Conservation (phyloP, 164 flowering plant genomes). For the Liquidambar formosana region DNA sequence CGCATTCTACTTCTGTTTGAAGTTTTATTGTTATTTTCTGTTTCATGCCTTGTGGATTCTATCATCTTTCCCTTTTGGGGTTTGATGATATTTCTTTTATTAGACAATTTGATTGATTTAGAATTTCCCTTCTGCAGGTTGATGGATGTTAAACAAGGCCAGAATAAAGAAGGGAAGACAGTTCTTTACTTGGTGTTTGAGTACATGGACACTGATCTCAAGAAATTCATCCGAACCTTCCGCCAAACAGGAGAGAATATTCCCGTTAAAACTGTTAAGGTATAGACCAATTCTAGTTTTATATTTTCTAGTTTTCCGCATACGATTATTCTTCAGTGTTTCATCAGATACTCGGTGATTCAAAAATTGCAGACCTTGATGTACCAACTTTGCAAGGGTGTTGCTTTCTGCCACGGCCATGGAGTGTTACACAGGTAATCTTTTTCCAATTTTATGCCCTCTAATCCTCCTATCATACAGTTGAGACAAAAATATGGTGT, state of each 20-base stretch:
- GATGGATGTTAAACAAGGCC: constrained; percentile 91
- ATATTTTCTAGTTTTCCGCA: neutral
- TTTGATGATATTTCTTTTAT: neutral
- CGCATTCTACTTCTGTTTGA: too few relatives aligned
- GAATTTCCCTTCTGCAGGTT: constrained; percentile 33
- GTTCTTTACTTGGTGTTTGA: constrained; percentile 91
- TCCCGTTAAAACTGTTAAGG: constrained; percentile 62
- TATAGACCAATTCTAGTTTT: constrained; percentile 6
- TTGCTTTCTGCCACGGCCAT: constrained; percentile 89
- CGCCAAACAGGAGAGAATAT: constrained; percentile 53
- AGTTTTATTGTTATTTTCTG: too few relatives aligned
- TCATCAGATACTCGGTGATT: neutral
- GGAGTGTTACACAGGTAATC: constrained; percentile 82
- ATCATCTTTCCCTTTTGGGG: too few relatives aligned
- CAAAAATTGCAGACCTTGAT: constrained; percentile 66
- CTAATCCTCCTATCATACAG: neutral
- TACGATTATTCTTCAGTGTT: neutral
- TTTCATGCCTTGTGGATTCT: too few relatives aligned
- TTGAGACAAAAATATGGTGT: neutral
- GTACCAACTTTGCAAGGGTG: constrained; percentile 96
- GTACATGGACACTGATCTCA: constrained; percentile 91
- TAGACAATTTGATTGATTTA: neutral
- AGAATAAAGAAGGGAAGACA: constrained; percentile 90
- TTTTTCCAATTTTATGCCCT: neutral
- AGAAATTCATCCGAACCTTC: constrained; percentile 76